Percentiles rank a stretch among this genome's conserved stretches.
phyloP scores from a whole-genome alignment of 352 stramenopile genomes.

The Halophytophthora batemanensis region DNA sequence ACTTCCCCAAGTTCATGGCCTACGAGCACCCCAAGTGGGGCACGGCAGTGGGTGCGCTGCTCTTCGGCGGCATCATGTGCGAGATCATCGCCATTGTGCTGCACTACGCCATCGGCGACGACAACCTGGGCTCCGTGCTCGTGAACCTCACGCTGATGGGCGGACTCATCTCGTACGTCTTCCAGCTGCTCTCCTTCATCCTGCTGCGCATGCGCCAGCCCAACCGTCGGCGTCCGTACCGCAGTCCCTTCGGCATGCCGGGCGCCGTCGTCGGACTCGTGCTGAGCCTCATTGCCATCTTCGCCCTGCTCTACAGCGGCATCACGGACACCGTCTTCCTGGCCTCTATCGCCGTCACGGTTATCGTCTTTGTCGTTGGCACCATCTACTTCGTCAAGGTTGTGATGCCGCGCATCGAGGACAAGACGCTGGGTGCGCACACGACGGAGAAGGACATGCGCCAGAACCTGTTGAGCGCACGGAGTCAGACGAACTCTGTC shows the following conservation, averaged over 20 bases:
- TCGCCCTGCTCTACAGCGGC: conserved; percentile 45
- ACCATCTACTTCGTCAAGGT: conserved; percentile 25
- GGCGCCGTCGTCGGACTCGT: conserved; percentile 37
- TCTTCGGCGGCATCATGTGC: conserved; percentile 23
- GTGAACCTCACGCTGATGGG: conserved; percentile 52
- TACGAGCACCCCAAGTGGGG: conserved; percentile 26
- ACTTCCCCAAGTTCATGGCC: conserved; percentile 36
- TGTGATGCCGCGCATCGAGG: conserved; percentile 1
- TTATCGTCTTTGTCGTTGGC: conserved; percentile 33
- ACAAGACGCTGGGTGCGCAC: conserved; percentile 1
- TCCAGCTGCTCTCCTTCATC: conserved; percentile 49
- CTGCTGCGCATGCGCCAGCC: conserved; percentile 34
- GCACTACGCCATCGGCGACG: conserved; percentile 42
- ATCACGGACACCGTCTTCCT: conserved; percentile 38
- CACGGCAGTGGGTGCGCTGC: conserved; percentile 34
- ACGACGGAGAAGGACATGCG: conserved; percentile 7
- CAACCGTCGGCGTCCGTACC: conserved; percentile 34
- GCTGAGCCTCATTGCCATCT: conserved; percentile 33
- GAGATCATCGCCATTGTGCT: conserved; percentile 34
- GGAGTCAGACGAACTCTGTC: not conserved
- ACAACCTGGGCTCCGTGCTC: conserved; percentile 40
- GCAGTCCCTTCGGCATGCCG: conserved; percentile 35
- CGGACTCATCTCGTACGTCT: conserved; percentile 46
- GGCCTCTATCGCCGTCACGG: conserved; percentile 32
- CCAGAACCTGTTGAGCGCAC: conserved; percentile 10